Base-by-base conservation (phyloP, 2,329 filamentous ascomycete genomes). In the Epichloe baconii region DNA sequence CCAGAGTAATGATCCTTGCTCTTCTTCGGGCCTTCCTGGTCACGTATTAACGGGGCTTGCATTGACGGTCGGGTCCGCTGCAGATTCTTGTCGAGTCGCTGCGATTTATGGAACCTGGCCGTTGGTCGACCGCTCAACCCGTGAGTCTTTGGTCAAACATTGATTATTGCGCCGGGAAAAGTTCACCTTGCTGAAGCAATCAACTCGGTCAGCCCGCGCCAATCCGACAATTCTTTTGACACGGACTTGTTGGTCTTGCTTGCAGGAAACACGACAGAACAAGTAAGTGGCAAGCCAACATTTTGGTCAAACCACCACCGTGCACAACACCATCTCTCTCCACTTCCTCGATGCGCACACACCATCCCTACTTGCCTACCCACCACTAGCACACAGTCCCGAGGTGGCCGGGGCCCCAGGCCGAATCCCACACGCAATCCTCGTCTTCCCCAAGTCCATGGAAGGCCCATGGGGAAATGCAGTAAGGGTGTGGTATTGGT, bases 1-100 rank as follows among this genome's bases (percentile, higher is more conserved):
- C 47, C 41, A 46, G 40, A 23, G n/a, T 48, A 31, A 23, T 35
- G 2, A 44, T 19, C 50, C 50, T 14, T 52, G 50, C 41, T 49
- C 42, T 45, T 52, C 50, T 45, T 52, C 50, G 50, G 50, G 15
- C 47, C 50, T 52, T 49, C 47, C 49, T 41, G 36, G 8, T 26
- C 14, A 38, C 8, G 35, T 19, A 17, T 17, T 17, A 17, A 44
- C 34, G 21, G 34, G 34, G 23, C 46, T 48, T 48, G 45, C 21
- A 31, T 51, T 48, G 44, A 44, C 21, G 15, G 38, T 31, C 15
- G 38, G 38, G 44, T 34, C 21, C 19, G 38, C 19, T 15, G 44
- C 36, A 15, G 26, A 35, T 44, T 34, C 44, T 35, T n/a, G 44
- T 51, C 26, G 35, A 26, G 45, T 12, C 12, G 35, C 5, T 15